Conservation (phyloP, 2,329 filamentous ascomycete species). For the Phaeosphaeriaceae sp. region DNA sequence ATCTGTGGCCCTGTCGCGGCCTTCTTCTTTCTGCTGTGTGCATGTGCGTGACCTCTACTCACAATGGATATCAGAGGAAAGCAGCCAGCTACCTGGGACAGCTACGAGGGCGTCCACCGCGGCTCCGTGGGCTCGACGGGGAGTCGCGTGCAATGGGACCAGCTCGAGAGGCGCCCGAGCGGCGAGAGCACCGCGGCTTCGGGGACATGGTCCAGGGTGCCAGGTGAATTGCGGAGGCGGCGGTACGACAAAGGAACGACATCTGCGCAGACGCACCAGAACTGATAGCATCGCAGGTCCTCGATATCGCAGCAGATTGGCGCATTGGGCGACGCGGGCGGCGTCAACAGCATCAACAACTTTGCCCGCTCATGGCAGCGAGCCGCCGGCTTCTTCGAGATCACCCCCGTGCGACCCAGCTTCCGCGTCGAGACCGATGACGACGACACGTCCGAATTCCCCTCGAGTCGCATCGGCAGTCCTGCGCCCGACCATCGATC, state of each 20-base stretch:
- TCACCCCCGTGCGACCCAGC: conserved; percentile 78
- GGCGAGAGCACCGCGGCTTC: conserved; percentile 38
- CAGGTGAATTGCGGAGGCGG: conserved; percentile 45
- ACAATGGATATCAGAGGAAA: conserved; percentile 48
- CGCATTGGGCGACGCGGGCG: conserved; percentile 73
- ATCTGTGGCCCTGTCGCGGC: conserved; percentile 11
- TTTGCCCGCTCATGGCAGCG: conserved; percentile 93
- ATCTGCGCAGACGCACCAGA: conserved; percentile 3
- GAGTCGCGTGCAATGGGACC: conserved; percentile 50
- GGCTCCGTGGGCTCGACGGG: conserved; percentile 50
- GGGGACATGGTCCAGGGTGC: conserved; percentile 27
- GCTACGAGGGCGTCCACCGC: conserved; percentile 53
- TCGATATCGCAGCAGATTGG: conserved; percentile 60
- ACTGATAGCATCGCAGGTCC: conserved; percentile 41
- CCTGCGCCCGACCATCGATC: conserved; percentile 50
- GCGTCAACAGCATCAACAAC: conserved; percentile 91
- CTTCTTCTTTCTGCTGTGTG: conserved; percentile 6
- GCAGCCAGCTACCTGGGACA: conserved; percentile 55
- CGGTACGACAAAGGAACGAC: conserved; percentile 30
- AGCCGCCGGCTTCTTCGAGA: conserved; percentile 86
- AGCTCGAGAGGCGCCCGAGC: conserved; percentile 40
- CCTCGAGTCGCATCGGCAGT: conserved; percentile 36
- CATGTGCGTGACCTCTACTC: not conserved
- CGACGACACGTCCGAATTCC: conserved; percentile 41
- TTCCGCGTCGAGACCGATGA: conserved; percentile 63